These are phyloP conservation scores for Trichophyton schoenleinii DNA, from an alignment of 2,329 filamentous ascomycete genomes.

Conservation along the genomic window DNA sequence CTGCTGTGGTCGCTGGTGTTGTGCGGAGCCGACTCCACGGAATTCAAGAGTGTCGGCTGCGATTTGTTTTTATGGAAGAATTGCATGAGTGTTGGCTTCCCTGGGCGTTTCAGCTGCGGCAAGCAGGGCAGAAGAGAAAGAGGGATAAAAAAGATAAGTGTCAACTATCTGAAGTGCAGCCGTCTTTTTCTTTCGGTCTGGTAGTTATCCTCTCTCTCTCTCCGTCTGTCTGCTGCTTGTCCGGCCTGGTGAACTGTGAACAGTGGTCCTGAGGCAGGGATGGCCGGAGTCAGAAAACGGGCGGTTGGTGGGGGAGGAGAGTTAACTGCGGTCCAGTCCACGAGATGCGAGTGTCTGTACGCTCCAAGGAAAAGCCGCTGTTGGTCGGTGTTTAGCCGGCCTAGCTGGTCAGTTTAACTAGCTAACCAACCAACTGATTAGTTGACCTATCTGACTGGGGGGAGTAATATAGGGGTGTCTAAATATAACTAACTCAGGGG, in stretches of 20 bases:
- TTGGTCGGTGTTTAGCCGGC: neutral
- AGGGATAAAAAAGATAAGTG: neutral
- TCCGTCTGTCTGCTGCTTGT: neutral
- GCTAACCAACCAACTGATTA: neutral
- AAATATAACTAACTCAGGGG: neutral
- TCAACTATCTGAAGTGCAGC: neutral
- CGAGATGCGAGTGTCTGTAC: too few relatives aligned
- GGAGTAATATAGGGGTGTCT: neutral
- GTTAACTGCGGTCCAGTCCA: too few relatives aligned
- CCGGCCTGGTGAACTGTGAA: neutral
- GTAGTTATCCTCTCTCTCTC: neutral
- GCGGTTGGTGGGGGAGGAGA: neutral
- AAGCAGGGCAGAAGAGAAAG: neutral
- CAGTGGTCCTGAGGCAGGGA: neutral
- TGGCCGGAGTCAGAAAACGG: neutral
- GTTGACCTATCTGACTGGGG: neutral
- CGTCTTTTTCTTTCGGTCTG: neutral
- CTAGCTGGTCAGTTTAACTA: neutral
- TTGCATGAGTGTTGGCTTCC: constrained; percentile 12
- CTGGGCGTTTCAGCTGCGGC: neutral
- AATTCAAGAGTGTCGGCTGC: constrained; percentile 13
- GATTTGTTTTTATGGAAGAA: constrained; percentile 17
- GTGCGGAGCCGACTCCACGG: constrained; percentile 7
- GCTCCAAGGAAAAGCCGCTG: neutral
- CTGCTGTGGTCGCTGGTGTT: neutral